Evolutionary conservation across 2,329 filamentous ascomycete genomes (phyloP).

Genomic region (Pleomassaria siparia): DNA sequence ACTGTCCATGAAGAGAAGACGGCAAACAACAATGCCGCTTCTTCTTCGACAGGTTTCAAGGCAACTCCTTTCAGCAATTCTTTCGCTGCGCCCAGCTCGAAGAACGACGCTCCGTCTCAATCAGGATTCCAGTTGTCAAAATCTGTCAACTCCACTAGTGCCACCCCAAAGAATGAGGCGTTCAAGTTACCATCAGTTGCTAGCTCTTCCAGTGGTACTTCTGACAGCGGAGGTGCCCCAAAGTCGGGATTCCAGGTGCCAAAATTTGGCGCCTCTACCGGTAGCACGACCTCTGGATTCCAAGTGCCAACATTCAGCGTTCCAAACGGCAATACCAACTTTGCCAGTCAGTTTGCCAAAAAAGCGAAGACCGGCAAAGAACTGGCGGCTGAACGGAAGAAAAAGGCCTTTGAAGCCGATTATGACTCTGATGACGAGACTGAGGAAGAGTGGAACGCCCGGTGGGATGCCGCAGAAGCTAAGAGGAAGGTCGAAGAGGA

Average conservation of each 20-base stretch:
- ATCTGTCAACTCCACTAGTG: background rate
- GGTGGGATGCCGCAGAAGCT: constrained; percentile 33
- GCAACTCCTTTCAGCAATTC: background rate
- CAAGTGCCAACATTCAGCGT: constrained; percentile 3
- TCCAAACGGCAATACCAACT: constrained; percentile 4
- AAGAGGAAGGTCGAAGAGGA: constrained; percentile 31
- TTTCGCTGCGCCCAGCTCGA: background rate
- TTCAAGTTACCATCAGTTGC: constrained; percentile 3
- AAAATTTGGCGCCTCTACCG: background rate
- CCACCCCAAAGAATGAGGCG: background rate
- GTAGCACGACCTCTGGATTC: background rate
- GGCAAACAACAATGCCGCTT: background rate
- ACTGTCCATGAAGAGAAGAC: background rate
- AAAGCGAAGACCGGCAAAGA: constrained; percentile 34
- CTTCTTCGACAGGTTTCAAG: background rate
- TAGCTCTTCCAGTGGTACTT: background rate
- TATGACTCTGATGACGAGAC: constrained; percentile 42
- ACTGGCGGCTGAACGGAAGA: constrained; percentile 36
- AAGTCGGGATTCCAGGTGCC: constrained; percentile 2
- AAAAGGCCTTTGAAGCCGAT: constrained; percentile 38
- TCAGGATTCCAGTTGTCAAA: constrained; percentile 10
- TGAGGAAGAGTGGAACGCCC: constrained; percentile 35
- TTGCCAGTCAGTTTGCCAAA: constrained; percentile 32
- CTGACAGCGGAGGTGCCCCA: background rate
- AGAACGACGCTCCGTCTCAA: constrained; percentile 1